Conservation (phyloP, 768 basidiomycete genomes). For the Macrolepiota dolichaula region DNA sequence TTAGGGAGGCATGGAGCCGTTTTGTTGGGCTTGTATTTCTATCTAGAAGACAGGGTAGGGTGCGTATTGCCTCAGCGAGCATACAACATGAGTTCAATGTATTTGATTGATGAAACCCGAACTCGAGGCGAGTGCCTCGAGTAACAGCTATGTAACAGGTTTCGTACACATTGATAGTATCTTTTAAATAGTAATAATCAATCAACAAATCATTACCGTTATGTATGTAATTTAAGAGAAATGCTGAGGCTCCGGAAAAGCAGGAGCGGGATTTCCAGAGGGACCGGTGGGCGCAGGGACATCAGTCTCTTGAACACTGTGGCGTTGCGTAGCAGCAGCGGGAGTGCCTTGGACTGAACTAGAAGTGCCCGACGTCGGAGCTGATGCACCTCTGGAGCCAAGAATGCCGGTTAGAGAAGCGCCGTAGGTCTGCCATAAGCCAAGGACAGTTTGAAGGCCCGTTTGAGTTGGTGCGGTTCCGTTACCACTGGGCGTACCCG, state of each 20-base stretch:
- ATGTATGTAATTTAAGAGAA: conserved; percentile 14
- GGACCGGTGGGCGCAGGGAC: not conserved
- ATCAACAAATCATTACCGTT: not conserved
- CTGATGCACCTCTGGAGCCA: not conserved
- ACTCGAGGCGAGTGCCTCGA: not conserved
- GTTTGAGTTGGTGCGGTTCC: not conserved
- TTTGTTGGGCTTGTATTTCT: conserved; percentile 5
- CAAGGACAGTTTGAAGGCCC: conserved; percentile 12
- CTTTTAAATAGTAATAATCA: conserved; percentile 8
- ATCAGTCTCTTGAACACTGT: not conserved
- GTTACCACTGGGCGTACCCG: not conserved
- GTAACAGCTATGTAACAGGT: not conserved
- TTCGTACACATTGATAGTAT: not conserved
- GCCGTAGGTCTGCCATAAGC: conserved; percentile 39
- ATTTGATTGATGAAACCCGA: conserved; percentile 2
- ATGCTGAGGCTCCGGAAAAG: conserved; percentile 40
- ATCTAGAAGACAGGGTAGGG: not conserved
- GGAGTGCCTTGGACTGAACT: conserved; percentile 6
- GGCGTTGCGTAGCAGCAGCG: conserved; percentile 1
- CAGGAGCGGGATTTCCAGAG: conserved; percentile 16
- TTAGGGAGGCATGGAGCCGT: not conserved
- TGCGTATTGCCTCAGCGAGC: not conserved
- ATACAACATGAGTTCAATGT: not conserved
- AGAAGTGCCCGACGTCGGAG: conserved; percentile 11
- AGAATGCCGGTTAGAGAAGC: conserved; percentile 30